phyloP scores from a whole-genome alignment of 495 filamentous ascomycete species.

The Glonium stellatum region DNA sequence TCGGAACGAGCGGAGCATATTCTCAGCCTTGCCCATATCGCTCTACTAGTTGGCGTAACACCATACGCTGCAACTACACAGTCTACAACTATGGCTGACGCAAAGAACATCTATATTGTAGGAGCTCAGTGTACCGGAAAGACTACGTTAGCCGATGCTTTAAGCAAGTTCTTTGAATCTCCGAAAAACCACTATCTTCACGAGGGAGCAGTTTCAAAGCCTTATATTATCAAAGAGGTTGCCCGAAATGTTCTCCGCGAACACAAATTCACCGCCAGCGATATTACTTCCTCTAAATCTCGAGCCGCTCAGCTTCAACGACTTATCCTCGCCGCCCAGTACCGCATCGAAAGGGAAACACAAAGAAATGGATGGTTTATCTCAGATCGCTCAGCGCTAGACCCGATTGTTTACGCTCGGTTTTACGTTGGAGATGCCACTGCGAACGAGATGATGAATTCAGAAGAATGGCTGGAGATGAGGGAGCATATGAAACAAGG shows the following conservation, averaged over 20 bases:
- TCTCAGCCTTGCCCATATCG: no score
- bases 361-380: slow-evolving; percentile 37
- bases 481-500: slow-evolving; percentile 35
- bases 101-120: slow-evolving; percentile 43
- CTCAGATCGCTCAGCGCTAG: slow-evolving; percentile 46
- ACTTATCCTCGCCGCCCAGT: slow-evolving; percentile 43
- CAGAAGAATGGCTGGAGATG: slow-evolving; percentile 35
- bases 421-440: slow-evolving; percentile 37
- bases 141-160: slow-evolving; percentile 42
- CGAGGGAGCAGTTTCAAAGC: slow-evolving; percentile 16
- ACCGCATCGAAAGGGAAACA: slow-evolving; percentile 31
- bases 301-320: slow-evolving; percentile 38
- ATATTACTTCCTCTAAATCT: slow-evolving; percentile 36
- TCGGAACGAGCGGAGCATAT: no score
- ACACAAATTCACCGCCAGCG: slow-evolving; percentile 37
- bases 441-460: slow-evolving; percentile 25
- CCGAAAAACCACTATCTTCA: not conserved
- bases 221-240: slow-evolving; percentile 39
- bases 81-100: not conserved
- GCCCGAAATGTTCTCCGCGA: slow-evolving; percentile 40
- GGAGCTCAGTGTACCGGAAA: slow-evolving; percentile 48
- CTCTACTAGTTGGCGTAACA: no score
- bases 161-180: slow-evolving; percentile 33
- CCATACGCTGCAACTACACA: not conserved
- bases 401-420: slow-evolving; percentile 43